Evolutionary conservation across 1,284 basidiomycete species (phyloP).

Genomic region (Ustilago nuda): DNA sequence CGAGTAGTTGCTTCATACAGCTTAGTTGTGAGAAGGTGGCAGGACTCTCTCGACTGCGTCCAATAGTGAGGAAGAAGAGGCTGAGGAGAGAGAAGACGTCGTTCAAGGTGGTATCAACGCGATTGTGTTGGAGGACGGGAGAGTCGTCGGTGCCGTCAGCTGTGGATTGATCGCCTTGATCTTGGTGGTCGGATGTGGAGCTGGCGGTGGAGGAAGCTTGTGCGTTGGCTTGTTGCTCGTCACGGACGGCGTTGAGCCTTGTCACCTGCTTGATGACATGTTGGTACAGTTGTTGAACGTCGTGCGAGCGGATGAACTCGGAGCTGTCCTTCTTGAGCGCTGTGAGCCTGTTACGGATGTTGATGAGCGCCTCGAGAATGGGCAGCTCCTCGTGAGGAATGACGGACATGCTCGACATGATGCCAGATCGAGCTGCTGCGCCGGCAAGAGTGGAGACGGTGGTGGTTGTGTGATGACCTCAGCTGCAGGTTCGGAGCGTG

Average conservation of each 20-base stretch:
- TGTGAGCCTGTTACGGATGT: conserved; percentile 86
- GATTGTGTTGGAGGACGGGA: conserved; percentile 56
- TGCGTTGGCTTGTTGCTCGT: conserved; percentile 70
- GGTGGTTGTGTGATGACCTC: background rate
- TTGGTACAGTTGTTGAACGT: conserved; percentile 93
- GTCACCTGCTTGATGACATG: conserved; percentile 95
- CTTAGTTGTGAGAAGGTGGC: conserved; percentile 66
- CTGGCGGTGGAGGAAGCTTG: conserved; percentile 35
- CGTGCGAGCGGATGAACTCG: conserved; percentile 88
- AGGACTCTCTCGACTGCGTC: conserved; percentile 65
- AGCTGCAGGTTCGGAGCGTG: background rate
- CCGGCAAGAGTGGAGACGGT: background rate
- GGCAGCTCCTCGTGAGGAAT: conserved; percentile 77
- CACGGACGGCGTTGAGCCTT: conserved; percentile 88
- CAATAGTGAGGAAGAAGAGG: conserved; percentile 69
- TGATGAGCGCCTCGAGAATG: conserved; percentile 93
- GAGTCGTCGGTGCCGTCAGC: conserved; percentile 40
- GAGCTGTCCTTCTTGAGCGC: conserved; percentile 88
- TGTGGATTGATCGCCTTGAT: conserved; percentile 21
- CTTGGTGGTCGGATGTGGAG: conserved; percentile 47
- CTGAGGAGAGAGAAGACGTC: conserved; percentile 68
- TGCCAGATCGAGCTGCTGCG: conserved; percentile 6
- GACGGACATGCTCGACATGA: conserved; percentile 61
- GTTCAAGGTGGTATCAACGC: conserved; percentile 68
- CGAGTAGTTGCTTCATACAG: conserved; percentile 69